Evolutionary conservation across 345 rosid genomes (phyloP).

Genomic region (Arabidopsis suecica): DNA sequence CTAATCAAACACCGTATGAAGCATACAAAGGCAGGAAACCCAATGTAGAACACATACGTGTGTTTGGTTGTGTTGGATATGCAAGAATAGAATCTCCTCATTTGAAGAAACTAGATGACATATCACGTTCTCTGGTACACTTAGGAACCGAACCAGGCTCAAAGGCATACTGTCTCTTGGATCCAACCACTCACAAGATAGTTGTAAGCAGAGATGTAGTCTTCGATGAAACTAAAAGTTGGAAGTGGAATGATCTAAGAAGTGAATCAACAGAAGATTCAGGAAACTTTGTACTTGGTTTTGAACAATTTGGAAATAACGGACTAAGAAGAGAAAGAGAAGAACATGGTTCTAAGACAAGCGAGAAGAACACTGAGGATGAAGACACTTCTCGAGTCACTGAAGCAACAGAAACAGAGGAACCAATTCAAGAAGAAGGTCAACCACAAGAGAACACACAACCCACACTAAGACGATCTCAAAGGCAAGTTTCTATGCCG

Average conservation of each 20-base stretch:
- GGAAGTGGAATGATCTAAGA: background rate
- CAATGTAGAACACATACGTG: background rate
- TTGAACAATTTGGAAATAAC: background rate
- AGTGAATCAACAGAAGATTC: no score
- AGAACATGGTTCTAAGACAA: no score
- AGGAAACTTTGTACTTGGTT: background rate
- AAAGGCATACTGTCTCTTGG: background rate
- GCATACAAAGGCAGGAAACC: no score
- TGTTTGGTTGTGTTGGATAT: background rate
- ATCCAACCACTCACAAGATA: background rate
- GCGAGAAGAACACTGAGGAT: no score
- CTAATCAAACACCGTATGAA: no score
- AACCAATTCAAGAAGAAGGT: background rate
- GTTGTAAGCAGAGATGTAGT: background rate
- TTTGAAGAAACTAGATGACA: background rate
- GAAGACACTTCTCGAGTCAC: no score
- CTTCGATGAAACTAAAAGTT: background rate
- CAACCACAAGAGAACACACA: no score
- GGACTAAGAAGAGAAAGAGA: no score
- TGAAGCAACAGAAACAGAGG: background rate
- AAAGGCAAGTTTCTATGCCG: background rate
- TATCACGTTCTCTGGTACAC: background rate
- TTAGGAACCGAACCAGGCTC: background rate
- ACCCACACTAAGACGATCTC: background rate
- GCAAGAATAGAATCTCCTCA: background rate